These are phyloP conservation scores for Alternaria alternata DNA, from an alignment of 2,329 filamentous ascomycete genomes.

Conservation along the genomic window DNA sequence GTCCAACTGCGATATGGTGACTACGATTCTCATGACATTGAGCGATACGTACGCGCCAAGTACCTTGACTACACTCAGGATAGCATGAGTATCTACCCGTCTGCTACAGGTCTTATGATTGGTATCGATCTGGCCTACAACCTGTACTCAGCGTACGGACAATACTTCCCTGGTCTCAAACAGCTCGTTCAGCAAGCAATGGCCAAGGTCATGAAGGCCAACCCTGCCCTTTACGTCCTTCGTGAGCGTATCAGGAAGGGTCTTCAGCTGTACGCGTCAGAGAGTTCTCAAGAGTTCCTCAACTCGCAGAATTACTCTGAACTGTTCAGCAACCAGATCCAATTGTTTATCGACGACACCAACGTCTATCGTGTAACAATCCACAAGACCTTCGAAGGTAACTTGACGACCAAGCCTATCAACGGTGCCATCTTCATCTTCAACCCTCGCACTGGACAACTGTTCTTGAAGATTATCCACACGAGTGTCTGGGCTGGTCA, in stretches of 20 bases:
- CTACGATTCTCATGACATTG: constrained; percentile 98
- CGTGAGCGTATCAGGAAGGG: constrained; percentile 98
- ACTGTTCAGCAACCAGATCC: constrained; percentile 98
- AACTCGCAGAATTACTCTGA: constrained; percentile 99
- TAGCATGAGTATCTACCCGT: constrained; percentile 98
- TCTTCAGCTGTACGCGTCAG: constrained; percentile 95
- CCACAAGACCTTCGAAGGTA: constrained; percentile 99
- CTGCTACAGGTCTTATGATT: constrained; percentile 95
- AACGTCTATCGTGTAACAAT: constrained; percentile 99
- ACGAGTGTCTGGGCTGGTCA: constrained; percentile 99
- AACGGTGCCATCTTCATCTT: constrained; percentile 99
- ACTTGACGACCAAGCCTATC: constrained; percentile 98
- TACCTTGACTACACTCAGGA: constrained; percentile 99
- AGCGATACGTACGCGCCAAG: constrained; percentile 95
- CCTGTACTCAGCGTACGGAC: constrained; percentile 95
- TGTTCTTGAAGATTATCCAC: constrained; percentile 99
- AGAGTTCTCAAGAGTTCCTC: constrained; percentile 98
- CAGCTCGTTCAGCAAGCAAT: constrained; percentile 96
- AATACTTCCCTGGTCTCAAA: constrained; percentile 98
- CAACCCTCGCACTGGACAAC: constrained; percentile 96
- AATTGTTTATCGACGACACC: constrained; percentile 98
- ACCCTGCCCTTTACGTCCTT: constrained; percentile 93
- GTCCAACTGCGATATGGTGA: constrained; percentile 96
- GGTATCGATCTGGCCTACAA: constrained; percentile 98
- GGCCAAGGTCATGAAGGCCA: constrained; percentile 99